Percentiles rank a stretch among this genome's conserved stretches.
These are phyloP conservation scores for Phytophthora syringae DNA, from an alignment of 352 stramenopile genomes.

Conservation along the genomic window DNA sequence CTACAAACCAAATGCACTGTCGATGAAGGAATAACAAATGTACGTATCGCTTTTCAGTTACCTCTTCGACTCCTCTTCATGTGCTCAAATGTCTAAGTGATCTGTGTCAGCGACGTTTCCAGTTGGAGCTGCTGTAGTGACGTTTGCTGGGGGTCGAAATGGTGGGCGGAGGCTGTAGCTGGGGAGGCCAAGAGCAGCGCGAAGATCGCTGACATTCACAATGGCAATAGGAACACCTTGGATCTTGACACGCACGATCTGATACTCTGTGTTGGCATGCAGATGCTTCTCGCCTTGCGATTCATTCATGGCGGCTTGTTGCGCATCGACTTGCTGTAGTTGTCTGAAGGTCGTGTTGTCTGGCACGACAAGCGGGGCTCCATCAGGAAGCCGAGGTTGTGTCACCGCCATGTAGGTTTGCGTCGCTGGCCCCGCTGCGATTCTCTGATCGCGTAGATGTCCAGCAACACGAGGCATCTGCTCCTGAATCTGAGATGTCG, in stretches of 20 bases:
- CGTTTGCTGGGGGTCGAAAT: slow-evolving; percentile 1
- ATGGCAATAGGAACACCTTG: slow-evolving; percentile 4
- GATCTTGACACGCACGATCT: neutral
- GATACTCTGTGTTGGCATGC: neutral
- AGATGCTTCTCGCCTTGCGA: neutral
- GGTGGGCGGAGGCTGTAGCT: slow-evolving; percentile 11
- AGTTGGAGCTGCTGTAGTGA: neutral
- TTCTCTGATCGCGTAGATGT: slow-evolving; percentile 6
- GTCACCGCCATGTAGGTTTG: slow-evolving; percentile 21
- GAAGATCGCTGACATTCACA: slow-evolving; percentile 8
- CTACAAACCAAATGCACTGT: slow-evolving; percentile 11
- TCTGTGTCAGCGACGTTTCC: slow-evolving; percentile 9
- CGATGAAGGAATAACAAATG: neutral
- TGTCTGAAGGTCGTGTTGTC: slow-evolving; percentile 12
- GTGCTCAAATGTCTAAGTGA: neutral
- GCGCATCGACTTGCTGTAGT: slow-evolving; percentile 6
- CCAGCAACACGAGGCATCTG: slow-evolving; percentile 19
- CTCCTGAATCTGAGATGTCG: slow-evolving; percentile 5
- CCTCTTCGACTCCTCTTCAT: too few species aligned
- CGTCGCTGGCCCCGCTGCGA: neutral
- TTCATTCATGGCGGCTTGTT: slow-evolving; percentile 1
- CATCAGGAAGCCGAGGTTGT: slow-evolving; percentile 13
- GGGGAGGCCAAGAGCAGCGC: neutral
- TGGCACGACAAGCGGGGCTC: neutral
- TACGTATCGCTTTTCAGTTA: neutral